A percentile compares a stretch with the other conserved stretches of the same genome.
Conservation (phyloP, 2,329 filamentous ascomycete genomes). For the Arthrobotrys conoides region DNA sequence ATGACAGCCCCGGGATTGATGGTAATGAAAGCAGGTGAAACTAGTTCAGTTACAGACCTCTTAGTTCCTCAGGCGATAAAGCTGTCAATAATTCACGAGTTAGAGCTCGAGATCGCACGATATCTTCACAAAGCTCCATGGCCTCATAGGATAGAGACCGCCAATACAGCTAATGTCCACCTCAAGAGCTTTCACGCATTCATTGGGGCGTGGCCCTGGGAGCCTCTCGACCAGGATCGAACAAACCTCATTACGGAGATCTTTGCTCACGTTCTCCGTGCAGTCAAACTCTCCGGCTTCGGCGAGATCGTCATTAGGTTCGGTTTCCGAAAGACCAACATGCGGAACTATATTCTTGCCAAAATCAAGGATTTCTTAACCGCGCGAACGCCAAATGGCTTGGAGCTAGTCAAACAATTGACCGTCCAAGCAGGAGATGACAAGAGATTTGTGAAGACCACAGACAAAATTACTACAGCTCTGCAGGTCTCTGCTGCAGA, state of each 20-base stretch:
- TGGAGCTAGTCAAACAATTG: constrained; percentile 19
- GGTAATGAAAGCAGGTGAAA: constrained; percentile 3
- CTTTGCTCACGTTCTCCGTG: constrained; percentile 19
- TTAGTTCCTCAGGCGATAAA: constrained; percentile 21
- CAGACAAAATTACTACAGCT: neutral
- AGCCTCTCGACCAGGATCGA: constrained; percentile 5
- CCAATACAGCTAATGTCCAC: constrained; percentile 1
- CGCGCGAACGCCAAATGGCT: neutral
- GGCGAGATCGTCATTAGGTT: constrained; percentile 34
- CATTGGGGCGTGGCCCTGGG: constrained; percentile 23
- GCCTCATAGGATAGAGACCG: constrained; percentile 24
- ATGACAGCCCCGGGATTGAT: neutral
- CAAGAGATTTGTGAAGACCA: constrained; percentile 8
- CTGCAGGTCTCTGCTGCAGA: constrained; percentile 2
- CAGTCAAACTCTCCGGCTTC: constrained; percentile 11
- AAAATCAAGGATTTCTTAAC: constrained; percentile 16
- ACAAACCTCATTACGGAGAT: constrained; percentile 15
- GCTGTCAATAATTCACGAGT: constrained; percentile 30
- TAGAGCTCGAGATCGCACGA: constrained; percentile 17
- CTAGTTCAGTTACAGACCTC: neutral
- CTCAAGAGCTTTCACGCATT: constrained; percentile 40
- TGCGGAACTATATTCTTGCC: constrained; percentile 28
- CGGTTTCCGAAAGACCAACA: constrained; percentile 33
- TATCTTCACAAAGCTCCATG: constrained; percentile 33
- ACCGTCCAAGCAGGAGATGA: neutral